Percentiles rank a stretch among this genome's conserved stretches.
phyloP scores from a whole-genome alignment of 2,329 filamentous ascomycete species.

The Scolecobasidium constrictum region DNA sequence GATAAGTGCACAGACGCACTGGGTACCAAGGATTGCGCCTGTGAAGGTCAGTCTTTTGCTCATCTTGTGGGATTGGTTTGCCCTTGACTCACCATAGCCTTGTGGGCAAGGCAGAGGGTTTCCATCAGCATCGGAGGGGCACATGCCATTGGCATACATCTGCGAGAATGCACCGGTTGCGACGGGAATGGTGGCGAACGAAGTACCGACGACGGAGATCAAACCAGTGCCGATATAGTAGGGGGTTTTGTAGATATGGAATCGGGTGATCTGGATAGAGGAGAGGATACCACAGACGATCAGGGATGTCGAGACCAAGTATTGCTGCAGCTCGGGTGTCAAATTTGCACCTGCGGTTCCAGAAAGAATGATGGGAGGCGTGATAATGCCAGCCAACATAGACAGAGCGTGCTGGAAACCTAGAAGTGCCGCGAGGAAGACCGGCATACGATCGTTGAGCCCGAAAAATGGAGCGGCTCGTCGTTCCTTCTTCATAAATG shows the following conservation, averaged over 20 bases:
- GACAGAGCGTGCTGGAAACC: slow-evolving; percentile 71
- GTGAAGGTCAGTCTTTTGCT: background rate
- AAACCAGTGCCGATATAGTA: slow-evolving; percentile 63
- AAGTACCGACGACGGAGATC: slow-evolving; percentile 71
- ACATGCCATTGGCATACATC: slow-evolving; percentile 68
- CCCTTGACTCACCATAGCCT: slow-evolving; percentile 58
- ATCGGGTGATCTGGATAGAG: slow-evolving; percentile 64
- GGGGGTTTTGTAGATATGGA: slow-evolving; percentile 59
- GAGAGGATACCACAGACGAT: slow-evolving; percentile 71
- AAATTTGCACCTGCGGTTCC: slow-evolving; percentile 53
- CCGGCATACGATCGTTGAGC: slow-evolving; percentile 67
- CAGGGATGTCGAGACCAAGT: slow-evolving; percentile 66
- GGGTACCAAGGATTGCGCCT: slow-evolving; percentile 2
- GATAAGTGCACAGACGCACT: slow-evolving; percentile 35
- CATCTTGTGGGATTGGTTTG: background rate
- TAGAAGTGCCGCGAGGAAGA: slow-evolving; percentile 61
- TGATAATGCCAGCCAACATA: slow-evolving; percentile 60
- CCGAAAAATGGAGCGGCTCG: slow-evolving; percentile 69
- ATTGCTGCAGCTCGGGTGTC: slow-evolving; percentile 50
- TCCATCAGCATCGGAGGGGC: slow-evolving; percentile 48
- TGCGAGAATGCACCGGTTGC: slow-evolving; percentile 61
- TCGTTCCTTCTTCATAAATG: slow-evolving; percentile 59
- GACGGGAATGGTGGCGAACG: slow-evolving; percentile 65
- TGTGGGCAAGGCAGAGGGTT: slow-evolving; percentile 60
- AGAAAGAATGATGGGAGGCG: slow-evolving; percentile 63